Base-by-base conservation (phyloP, 495 filamentous ascomycete genomes). In the Aspergillus heteromorphus region DNA sequence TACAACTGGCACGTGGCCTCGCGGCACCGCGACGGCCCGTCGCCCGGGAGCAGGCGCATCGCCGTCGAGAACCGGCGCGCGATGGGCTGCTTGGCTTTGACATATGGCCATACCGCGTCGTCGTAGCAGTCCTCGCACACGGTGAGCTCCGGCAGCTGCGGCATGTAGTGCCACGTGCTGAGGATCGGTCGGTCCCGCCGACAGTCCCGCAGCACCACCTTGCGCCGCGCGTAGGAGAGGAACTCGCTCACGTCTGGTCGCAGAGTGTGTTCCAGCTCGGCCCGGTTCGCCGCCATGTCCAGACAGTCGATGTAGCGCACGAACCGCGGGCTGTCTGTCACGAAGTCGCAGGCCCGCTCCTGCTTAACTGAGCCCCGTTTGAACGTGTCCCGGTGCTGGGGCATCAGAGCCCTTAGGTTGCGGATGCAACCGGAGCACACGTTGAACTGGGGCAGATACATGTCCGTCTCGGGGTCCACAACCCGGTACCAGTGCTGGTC, bases 61-160 rank as follows among this genome's bases (percentile, higher is more conserved):
- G 70, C 66, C 4, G 66, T 65, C 14, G 70, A 77, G 61, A 91
- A 84, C 54, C 77, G 74, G 0, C 73, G 67, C 0, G 87, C 83
- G 18, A 91, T 68, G 0, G 77, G 68, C 29, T 73, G 72, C 21
- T 73, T 65, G 1, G 71, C 64, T 31, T 78, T 68, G 10, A 82
- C 74, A 18, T 82, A 68, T 2, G 88, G 89, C 75, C 79, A 82
- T 8, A 92, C 80, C 0, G 87, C 79, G 4, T 82, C 77, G 10
- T 83, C 78, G 65, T 85, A 92, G 69, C 88, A 89, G 64, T 86
- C 83, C 57, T 84, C 79, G 69, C 86, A 89, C 45, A 86, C 79
- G 5, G 83, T 85, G 56, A 89, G 75, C 43, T 86, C 81, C 18
- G 83, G 83, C 0, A 87, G 66, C 11, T 71, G 60, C 1, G 83